phyloP scores from a whole-genome alignment of 2,329 filamentous ascomycete genomes.

The Colletotrichum melonis region DNA sequence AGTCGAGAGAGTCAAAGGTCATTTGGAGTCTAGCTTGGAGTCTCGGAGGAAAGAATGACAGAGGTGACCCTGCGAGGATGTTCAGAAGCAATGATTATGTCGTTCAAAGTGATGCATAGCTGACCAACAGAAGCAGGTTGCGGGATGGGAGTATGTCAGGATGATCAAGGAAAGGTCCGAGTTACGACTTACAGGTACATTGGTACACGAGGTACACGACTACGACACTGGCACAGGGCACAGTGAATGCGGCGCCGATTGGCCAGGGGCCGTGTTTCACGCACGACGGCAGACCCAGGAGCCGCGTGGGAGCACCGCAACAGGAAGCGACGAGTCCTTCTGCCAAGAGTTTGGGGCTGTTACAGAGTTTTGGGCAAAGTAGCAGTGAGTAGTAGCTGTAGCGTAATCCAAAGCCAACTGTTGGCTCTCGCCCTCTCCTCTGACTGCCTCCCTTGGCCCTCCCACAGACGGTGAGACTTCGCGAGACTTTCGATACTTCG shows the following conservation, averaged over 20 bases:
- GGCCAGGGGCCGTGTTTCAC: conserved; percentile 20
- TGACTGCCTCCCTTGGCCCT: not conserved
- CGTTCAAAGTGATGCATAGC: conserved; percentile 15
- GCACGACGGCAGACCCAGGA: conserved; percentile 16
- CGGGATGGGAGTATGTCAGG: not conserved
- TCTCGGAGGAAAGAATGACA: not conserved
- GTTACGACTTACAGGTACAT: not conserved
- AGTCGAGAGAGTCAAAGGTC: conserved; percentile 22
- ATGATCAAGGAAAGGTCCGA: conserved; percentile 26
- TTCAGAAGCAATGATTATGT: not conserved
- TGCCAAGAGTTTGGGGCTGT: conserved; percentile 35
- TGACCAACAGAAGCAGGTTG: not conserved
- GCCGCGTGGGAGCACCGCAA: conserved; percentile 20
- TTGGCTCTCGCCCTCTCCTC: not conserved
- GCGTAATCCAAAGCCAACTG: conserved; percentile 15
- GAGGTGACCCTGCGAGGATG: conserved; percentile 13
- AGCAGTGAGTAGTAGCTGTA: conserved; percentile 5
- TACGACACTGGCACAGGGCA: too few relatives aligned
- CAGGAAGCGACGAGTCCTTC: conserved; percentile 6
- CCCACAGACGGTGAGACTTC: not conserved
- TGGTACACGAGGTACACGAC: too few relatives aligned
- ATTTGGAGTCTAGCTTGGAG: not conserved
- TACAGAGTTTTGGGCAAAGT: conserved; percentile 25
- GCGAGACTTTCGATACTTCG: not conserved
- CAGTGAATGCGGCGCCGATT: not conserved